These are phyloP conservation scores for Filobasidium floriforme DNA, from an alignment of 768 basidiomycete species.

Conservation along the genomic window DNA sequence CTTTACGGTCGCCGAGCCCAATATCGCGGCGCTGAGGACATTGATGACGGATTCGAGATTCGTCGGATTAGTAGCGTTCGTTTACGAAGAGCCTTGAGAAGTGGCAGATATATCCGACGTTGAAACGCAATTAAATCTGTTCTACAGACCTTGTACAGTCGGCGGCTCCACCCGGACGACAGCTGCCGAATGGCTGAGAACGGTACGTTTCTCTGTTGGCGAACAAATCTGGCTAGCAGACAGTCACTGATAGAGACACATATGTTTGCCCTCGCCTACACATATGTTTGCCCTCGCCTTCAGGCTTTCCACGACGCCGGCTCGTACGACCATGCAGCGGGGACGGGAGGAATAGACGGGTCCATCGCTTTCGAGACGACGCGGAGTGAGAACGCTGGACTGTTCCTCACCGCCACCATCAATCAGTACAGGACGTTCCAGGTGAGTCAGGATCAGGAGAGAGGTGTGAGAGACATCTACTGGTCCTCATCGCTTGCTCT, in stretches of 20 bases:
- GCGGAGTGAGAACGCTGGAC: constrained; percentile 9
- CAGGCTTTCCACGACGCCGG: constrained; percentile 20
- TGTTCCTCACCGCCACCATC: constrained; percentile 6
- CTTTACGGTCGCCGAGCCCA: neutral
- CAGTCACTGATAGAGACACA: neutral
- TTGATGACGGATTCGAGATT: constrained; percentile 18
- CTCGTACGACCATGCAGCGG: constrained; percentile 13
- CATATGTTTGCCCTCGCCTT: neutral
- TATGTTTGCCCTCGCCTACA: too few species aligned
- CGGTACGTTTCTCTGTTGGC: neutral
- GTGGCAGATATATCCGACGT: too few species aligned
- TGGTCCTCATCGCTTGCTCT: too few species aligned
- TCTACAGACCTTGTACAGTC: constrained; percentile 10
- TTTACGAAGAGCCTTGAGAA: too few species aligned
- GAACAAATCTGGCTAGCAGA: neutral
- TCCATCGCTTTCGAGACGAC: constrained; percentile 16
- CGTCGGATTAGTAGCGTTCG: constrained; percentile 9
- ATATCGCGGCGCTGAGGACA: constrained; percentile 4
- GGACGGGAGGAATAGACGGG: constrained; percentile 17
- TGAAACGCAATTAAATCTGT: too few species aligned
- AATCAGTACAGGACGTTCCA: neutral
- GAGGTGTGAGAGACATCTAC: too few species aligned
- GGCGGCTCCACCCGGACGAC: constrained; percentile 14
- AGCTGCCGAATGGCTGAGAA: constrained; percentile 17
- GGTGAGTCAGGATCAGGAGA: neutral